A percentile compares a stretch with the other conserved stretches of the same genome.
phyloP scores from a whole-genome alignment of 2,329 filamentous ascomycete genomes.

The Bipolaris zeicola region DNA sequence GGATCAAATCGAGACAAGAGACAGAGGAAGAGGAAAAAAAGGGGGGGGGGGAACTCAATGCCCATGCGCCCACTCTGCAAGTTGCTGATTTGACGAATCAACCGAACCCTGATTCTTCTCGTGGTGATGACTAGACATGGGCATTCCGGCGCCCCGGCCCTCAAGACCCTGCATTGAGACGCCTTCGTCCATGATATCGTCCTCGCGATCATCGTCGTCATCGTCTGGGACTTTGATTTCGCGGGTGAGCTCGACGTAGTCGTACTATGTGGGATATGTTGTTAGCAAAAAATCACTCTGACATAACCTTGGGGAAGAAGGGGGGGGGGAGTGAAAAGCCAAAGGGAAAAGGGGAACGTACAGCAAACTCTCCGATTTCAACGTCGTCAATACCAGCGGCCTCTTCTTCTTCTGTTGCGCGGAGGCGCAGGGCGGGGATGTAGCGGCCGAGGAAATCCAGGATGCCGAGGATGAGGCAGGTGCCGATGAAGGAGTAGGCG shows the following conservation, averaged over 20 bases:
- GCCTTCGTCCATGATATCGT: constrained; percentile 35
- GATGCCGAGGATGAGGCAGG: constrained; percentile 70
- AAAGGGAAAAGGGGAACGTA: constrained; percentile 31
- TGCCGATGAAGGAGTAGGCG: constrained; percentile 77
- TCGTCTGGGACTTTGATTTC: constrained; percentile 54
- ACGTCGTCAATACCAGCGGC: constrained; percentile 85
- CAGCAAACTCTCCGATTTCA: constrained; percentile 91
- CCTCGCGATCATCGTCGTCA: constrained; percentile 37
- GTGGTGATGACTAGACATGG: constrained; percentile 29
- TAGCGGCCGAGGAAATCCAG: constrained; percentile 74
- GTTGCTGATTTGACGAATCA: constrained; percentile 44
- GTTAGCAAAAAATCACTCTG: no score
- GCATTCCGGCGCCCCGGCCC: constrained; percentile 36
- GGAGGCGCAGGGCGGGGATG: constrained; percentile 75
- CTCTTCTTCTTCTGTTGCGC: constrained; percentile 77
- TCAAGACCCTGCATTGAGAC: constrained; percentile 43
- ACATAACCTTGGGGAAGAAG: no score
- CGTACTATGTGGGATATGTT: constrained; percentile 60
- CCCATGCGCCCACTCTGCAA: constrained; percentile 45
- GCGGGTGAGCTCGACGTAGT: constrained; percentile 83
- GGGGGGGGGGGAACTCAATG: constrained; percentile 20
- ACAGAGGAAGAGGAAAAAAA: constrained; percentile 3
- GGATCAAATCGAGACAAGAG: neutral
- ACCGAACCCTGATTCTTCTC: constrained; percentile 48
- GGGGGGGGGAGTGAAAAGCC: no score